Percentiles rank a stretch among this genome's conserved stretches.
Evolutionary conservation across 2,329 filamentous ascomycete genomes (phyloP).

Genomic region (Orbilia ellipsospora): DNA sequence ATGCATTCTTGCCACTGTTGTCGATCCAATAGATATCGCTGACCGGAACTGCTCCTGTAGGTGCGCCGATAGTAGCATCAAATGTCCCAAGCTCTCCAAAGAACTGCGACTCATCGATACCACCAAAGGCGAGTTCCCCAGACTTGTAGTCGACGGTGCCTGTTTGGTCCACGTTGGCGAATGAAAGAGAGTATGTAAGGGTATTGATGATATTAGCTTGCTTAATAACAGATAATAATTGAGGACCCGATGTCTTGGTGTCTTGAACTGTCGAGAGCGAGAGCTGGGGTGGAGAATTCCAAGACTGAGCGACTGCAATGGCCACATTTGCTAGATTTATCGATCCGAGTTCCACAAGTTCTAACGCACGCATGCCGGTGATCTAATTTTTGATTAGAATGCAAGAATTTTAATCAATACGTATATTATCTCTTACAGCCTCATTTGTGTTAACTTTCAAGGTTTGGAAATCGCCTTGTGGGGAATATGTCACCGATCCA

Average conservation of each 20-base stretch:
- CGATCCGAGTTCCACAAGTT: slow-evolving; percentile 17
- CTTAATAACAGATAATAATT: slow-evolving; percentile 34
- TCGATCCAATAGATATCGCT: slow-evolving; percentile 48
- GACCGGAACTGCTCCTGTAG: slow-evolving; percentile 23
- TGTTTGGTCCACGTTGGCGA: slow-evolving; percentile 18
- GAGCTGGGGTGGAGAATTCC: slow-evolving; percentile 36
- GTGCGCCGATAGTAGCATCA: neutral
- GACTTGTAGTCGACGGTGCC: slow-evolving; percentile 24
- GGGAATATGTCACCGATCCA: slow-evolving; percentile 39
- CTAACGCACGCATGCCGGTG: slow-evolving; percentile 29
- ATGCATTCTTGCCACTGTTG: slow-evolving; percentile 25
- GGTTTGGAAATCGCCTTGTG: slow-evolving; percentile 23
- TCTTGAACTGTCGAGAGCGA: slow-evolving; percentile 18
- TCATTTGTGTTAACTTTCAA: slow-evolving; percentile 19
- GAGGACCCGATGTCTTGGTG: slow-evolving; percentile 21
- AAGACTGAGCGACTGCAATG: slow-evolving; percentile 33
- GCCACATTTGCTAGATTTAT: slow-evolving; percentile 30
- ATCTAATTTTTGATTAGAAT: slow-evolving; percentile 31
- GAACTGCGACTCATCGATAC: slow-evolving; percentile 40
- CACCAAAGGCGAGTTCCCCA: slow-evolving; percentile 39
- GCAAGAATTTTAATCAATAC: neutral
- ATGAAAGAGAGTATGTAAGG: slow-evolving; percentile 43
- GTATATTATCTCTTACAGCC: slow-evolving; percentile 14
- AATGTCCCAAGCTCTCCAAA: slow-evolving; percentile 30
- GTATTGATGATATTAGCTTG: slow-evolving; percentile 31